Conservation (phyloP, 148 eudicot species). For the Salicornia ramosissima region DNA sequence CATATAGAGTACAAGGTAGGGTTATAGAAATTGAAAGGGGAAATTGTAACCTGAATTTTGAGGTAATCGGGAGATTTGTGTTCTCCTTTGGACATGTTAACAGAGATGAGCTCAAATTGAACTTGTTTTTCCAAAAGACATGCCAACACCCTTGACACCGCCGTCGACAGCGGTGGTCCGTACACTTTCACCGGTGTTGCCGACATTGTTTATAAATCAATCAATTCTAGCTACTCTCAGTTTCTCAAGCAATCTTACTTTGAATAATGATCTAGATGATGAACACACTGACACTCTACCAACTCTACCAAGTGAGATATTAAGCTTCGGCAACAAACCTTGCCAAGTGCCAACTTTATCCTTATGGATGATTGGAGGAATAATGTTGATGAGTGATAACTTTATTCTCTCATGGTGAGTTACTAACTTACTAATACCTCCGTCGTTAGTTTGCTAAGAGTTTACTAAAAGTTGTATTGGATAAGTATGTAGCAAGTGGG, state of each 20-base stretch:
- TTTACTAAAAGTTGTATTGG: too few species aligned
- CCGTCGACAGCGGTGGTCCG: constrained; percentile 70
- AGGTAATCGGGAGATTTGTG: constrained; percentile 68
- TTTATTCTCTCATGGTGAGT: neutral
- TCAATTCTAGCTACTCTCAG: neutral
- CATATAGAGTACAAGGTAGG: neutral
- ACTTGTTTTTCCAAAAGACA: constrained; percentile 83
- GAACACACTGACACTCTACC: neutral
- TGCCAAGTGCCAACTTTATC: too few species aligned
- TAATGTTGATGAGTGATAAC: neutral
- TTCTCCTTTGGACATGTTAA: constrained; percentile 67
- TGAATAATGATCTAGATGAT: too few species aligned
- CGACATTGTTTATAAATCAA: neutral
- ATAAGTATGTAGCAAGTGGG: too few species aligned
- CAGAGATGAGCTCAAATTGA: constrained; percentile 44
- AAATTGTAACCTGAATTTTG: constrained; percentile 53
- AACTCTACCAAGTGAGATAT: too few species aligned
- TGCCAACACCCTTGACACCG: constrained; percentile 65
- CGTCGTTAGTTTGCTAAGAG: too few species aligned
- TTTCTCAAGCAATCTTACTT: neutral
- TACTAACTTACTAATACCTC: too few species aligned
- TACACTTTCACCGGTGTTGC: constrained; percentile 64
- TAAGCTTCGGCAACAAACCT: too few species aligned
- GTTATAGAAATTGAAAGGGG: neutral
- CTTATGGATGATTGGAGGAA: too few species aligned